Percentiles rank a stretch among this genome's conserved stretches.
Conservation (phyloP, 2,329 filamentous ascomycete species). For the Trichoderma oligosporum region DNA sequence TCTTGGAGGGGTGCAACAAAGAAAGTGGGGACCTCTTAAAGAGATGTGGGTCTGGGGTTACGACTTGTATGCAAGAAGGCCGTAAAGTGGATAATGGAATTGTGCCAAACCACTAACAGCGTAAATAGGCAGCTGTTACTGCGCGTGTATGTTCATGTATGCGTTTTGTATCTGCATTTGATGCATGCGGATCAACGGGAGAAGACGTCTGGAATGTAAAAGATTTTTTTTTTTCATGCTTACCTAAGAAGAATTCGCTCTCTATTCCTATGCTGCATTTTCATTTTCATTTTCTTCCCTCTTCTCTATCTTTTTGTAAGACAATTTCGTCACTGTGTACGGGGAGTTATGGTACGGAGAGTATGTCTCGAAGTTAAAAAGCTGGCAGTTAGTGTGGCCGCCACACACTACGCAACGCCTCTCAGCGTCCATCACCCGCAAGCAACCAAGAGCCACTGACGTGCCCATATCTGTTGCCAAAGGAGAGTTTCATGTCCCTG, state of each 20-base stretch:
- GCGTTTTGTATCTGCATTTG: slow-evolving; percentile 11
- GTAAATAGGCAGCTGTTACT: not conserved
- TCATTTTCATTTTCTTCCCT: not conserved
- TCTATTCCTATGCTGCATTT: not conserved
- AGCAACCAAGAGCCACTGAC: slow-evolving; percentile 6
- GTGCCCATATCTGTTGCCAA: not conserved
- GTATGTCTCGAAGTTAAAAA: no score
- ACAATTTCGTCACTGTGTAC: no score
- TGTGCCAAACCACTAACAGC: slow-evolving; percentile 15
- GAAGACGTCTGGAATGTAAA: slow-evolving; percentile 2
- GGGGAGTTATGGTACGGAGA: no score
- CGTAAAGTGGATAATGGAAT: slow-evolving; percentile 3
- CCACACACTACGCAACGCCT: slow-evolving; percentile 15
- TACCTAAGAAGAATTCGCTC: not conserved
- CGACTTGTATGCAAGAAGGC: slow-evolving; percentile 13
- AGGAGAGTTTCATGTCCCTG: slow-evolving; percentile 5
- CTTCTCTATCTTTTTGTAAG: not conserved
- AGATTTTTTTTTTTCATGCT: not conserved
- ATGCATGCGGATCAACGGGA: slow-evolving; percentile 14
- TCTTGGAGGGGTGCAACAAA: slow-evolving; percentile 19
- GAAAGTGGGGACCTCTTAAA: slow-evolving; percentile 16
- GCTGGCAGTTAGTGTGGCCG: slow-evolving; percentile 1
- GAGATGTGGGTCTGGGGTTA: slow-evolving; percentile 17
- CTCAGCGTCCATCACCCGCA: slow-evolving; percentile 7
- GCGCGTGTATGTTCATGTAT: slow-evolving; percentile 12